Base-by-base conservation (phyloP, 768 basidiomycete species). In the Pholiota conissans region DNA sequence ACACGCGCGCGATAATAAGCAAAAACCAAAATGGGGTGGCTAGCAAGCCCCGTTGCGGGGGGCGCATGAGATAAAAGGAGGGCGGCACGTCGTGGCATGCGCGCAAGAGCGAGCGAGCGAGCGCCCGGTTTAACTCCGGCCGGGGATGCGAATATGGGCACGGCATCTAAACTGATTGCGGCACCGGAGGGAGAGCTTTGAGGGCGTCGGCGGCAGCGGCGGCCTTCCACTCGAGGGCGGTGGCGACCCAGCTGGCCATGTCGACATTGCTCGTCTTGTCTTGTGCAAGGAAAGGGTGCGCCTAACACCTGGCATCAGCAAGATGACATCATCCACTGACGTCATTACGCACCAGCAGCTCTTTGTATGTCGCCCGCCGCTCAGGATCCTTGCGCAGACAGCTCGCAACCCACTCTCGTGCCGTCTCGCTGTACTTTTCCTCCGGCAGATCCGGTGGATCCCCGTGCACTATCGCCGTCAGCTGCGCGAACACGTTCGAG, bases 381-480 rank as follows among this genome's bases (percentile, higher is more conserved):
- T 84, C 80, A 0, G 96, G 91, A 51, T 87, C 82, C 76, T 97
- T 97, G 64, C 84, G 69, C 60, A 99, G 73, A 71, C 95, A 98
- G 53, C 73, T 76, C 5, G 81, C 80, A 18, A 98, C 88, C 79
- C 93, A 98, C 60, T 95, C 88, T 53, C 86, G 80, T 11, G 94
- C 94, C 11, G 78, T 77, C 20, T 83, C 78, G 35, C 81, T 81
- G 71, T 87, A 93, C 0, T 76, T 76, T 1, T 84, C 81, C 18
- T 83, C 84, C 0, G 95, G 95, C 29, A 99, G 75, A 32, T 85
- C 85, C 3, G 96, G 96, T 9, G 95, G 90, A 55, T 94, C 91
- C 0, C 95, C 96, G 61, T 97, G 88, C 2, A 99, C 95, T 60
- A 99, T 99, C 3, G 96, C 95, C n/a, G 89, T 92, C 37, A 84